Evolutionary conservation across 1,139 yeast species (phyloP), one percentile per base, ranked within the genome.

Genomic region (Meyerozyma sp.): DNA sequence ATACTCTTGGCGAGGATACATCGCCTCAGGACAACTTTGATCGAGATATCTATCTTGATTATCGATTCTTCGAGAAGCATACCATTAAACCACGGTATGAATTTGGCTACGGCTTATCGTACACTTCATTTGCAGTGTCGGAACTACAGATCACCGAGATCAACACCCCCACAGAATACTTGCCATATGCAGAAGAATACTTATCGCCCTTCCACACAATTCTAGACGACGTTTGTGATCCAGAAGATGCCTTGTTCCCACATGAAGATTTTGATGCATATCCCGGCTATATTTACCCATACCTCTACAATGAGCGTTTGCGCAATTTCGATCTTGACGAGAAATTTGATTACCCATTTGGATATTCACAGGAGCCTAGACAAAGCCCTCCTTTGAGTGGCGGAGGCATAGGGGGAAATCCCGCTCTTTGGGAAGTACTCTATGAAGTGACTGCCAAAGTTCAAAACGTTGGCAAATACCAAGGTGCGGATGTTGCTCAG

Each of bases 21-120:
- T 62, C 64, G 39, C 80, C 80, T 1, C 75, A 70, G 47, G 83
- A 79, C 61, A 69, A 66, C 44, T 70, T 69, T 53, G 77, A 71
- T 44, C 59, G 75, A 9, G 81, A 74, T 49, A 64, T 76, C 36
- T 74, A 72, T 49, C 59, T 80, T 44, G 86, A 79, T 56, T 80
- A 81, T 59, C 55, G 77, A 30, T 77, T 70, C 53, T 80, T 79
- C 57, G 85, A 80, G 52, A 74, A 78, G 55, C 69, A 75, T 49
- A 71, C 74, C 47, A 75, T 79, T 34, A 70, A 70, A 50, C 84
- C 85, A 20, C 62, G 84, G 40, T 82, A 62, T 58, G 84, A 77
- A 48, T 81, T 81, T 61, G 87, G 86, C 1, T 78, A 57, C 60
- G 86, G 87, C 6, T 62, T 81, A 46, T 78, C 83, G 3, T 81